Base-by-base conservation (phyloP, 2,329 filamentous ascomycete species). In the Pseudocercospora cruenta region DNA sequence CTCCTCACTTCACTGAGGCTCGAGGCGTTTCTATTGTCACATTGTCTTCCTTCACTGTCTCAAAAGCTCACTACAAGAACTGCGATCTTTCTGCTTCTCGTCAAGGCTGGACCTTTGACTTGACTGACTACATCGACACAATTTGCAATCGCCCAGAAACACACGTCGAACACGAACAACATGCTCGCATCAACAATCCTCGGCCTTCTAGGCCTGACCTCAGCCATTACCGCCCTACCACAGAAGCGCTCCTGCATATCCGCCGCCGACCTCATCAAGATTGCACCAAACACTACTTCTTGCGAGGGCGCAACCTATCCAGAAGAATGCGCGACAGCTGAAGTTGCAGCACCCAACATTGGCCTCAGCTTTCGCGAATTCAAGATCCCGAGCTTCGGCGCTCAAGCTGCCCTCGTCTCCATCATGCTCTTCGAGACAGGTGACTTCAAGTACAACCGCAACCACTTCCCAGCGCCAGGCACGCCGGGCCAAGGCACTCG, bases 371-470 rank as follows among this genome's bases (percentile, higher is more conserved):
- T 93, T 77, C 64, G 73, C 19, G 78, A 82, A 10, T 90, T 92
- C 81, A 70, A 77, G 2, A 80, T 93, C 71, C 82, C 79, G 57
- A 77, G 77, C 36, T 78, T 80, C 22, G 85, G 83, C 22, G 86
- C 90, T 71, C 88, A 91, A 75, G 91, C 91, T 6, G 91, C 89
- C 22, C 78, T 94, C 16, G 75, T 95, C 51, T 83, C 88, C 12
- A 82, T 93, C 74, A 90, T 92, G 81, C 86, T 89, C 10, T 89
- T 88, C 75, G 93, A 96, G 80, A 88, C 86, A 1, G 87, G 64
- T 22, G 84, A 70, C 68, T 91, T 94, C 80, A 83, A 86, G 73
- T 94, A 87, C 84, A 91, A 90, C 78, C 85, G 83, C 77, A 92
- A 93, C 79, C 81, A 88, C 72, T 85, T 77, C 80, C 85, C 85